A percentile compares a stretch with the other conserved stretches of the same genome.
Conservation (phyloP, 2,329 filamentous ascomycete genomes). For the Aspergillus calidoustus region DNA sequence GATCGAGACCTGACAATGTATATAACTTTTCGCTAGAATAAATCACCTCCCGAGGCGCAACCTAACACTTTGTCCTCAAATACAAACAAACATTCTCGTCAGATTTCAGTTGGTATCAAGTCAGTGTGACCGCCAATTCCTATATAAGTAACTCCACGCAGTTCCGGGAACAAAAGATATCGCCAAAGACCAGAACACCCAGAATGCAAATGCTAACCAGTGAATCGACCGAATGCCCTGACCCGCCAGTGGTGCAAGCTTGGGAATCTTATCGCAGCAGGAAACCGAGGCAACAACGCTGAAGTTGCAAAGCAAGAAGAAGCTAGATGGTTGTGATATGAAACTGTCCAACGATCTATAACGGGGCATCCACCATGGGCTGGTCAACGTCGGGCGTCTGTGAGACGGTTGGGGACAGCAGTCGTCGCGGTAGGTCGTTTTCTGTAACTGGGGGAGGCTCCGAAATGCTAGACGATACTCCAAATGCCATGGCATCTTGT, state of each 20-base stretch:
- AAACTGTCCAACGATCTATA: slow-evolving; percentile 13
- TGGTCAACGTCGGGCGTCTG: slow-evolving; percentile 37
- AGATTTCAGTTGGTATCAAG: slow-evolving; percentile 22
- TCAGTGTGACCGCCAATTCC: slow-evolving; percentile 17
- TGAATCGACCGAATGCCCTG: slow-evolving; percentile 11
- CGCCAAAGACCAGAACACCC: slow-evolving; percentile 24
- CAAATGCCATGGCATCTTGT: slow-evolving; percentile 32
- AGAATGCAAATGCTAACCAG: slow-evolving; percentile 27
- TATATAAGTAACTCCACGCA: slow-evolving; percentile 22
- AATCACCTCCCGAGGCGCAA: slow-evolving; percentile 21
- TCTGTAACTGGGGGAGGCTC: slow-evolving; percentile 29
- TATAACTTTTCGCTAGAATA: slow-evolving; percentile 19
- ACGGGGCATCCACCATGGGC: slow-evolving; percentile 40
- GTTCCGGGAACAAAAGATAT: slow-evolving; percentile 21
- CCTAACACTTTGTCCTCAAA: slow-evolving; percentile 10
- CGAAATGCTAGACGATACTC: slow-evolving; percentile 41
- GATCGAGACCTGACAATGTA: not conserved
- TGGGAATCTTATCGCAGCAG: slow-evolving; percentile 19
- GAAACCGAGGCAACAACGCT: slow-evolving; percentile 17
- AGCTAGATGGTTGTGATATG: slow-evolving; percentile 22
- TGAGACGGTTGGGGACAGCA: slow-evolving; percentile 33
- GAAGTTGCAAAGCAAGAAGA: slow-evolving; percentile 20
- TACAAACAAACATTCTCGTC: slow-evolving; percentile 9
- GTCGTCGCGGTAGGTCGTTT: slow-evolving; percentile 29
- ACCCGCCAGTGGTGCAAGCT: slow-evolving; percentile 12